Percentiles rank a stretch among this genome's conserved stretches.
These are phyloP conservation scores for Filosporella fistucella DNA, from an alignment of 495 filamentous ascomycete genomes.

Conservation along the genomic window DNA sequence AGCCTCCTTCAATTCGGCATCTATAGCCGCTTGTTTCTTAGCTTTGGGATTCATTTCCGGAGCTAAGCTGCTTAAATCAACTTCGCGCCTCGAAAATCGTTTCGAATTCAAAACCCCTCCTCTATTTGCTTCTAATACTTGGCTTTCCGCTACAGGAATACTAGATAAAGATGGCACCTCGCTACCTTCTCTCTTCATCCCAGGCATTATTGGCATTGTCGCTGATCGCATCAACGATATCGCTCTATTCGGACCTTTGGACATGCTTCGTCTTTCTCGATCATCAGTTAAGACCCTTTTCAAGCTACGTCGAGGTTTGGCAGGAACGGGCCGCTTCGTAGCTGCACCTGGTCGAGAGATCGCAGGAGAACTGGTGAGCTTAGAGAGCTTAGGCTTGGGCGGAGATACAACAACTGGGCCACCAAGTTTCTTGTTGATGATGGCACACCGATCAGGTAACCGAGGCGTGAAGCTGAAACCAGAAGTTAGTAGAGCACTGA, in stretches of 20 bases:
- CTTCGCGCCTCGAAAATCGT: conserved; percentile 59
- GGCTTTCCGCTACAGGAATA: conserved; percentile 36
- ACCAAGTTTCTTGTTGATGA: conserved; percentile 82
- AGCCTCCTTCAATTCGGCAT: conserved; percentile 78
- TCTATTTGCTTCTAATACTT: conserved; percentile 21
- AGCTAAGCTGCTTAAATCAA: conserved; percentile 58
- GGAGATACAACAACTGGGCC: conserved; percentile 65
- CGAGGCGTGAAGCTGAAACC: conserved; percentile 69
- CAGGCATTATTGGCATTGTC: conserved; percentile 52
- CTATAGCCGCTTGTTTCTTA: conserved; percentile 68
- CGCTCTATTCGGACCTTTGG: conserved; percentile 41
- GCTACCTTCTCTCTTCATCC: conserved; percentile 61
- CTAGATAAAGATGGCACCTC: conserved; percentile 48
- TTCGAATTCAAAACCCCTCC: conserved; percentile 56
- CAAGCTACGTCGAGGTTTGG: conserved; percentile 54
- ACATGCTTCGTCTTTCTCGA: conserved; percentile 30
- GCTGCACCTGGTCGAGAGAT: conserved; percentile 50
- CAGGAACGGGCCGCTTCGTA: conserved; percentile 42
- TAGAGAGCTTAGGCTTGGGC: conserved; percentile 43
- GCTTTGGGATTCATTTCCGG: conserved; percentile 54
- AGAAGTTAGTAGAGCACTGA: background rate
- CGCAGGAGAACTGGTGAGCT: conserved; percentile 27
- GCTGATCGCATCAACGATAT: conserved; percentile 66
- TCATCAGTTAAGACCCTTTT: conserved; percentile 73
- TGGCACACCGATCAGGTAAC: conserved; percentile 72